Percentiles rank a stretch among this genome's conserved stretches.
Evolutionary conservation across 495 filamentous ascomycete genomes (phyloP).

Genomic region (Aspergillus cristatus): DNA sequence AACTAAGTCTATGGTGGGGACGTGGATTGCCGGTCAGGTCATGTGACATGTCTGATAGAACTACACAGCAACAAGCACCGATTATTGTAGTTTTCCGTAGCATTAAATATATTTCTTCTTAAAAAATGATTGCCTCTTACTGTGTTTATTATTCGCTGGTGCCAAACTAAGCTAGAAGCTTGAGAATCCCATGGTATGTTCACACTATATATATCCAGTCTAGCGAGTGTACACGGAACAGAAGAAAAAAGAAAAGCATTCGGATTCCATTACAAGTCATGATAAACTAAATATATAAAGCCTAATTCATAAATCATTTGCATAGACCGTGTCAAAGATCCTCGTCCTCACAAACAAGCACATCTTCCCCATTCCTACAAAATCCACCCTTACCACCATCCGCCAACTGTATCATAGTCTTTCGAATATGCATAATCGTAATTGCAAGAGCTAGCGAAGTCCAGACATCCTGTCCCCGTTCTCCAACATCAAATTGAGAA

Average conservation of each 20-base stretch:
- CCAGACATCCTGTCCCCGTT: conserved; percentile 37
- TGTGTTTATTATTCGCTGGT: too few species aligned
- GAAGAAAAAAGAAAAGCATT: too few species aligned
- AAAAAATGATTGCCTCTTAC: too few species aligned
- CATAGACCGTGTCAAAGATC: conserved; percentile 13
- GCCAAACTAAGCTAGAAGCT: too few species aligned
- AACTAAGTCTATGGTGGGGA: background rate
- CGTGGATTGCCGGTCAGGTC: background rate
- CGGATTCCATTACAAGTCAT: too few species aligned
- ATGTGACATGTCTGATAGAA: background rate
- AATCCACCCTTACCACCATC: conserved; percentile 5
- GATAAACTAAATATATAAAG: too few species aligned
- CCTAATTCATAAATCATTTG: too few species aligned
- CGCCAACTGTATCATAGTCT: conserved; percentile 25
- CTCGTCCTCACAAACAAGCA: background rate
- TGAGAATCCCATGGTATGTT: too few species aligned
- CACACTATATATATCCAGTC: too few species aligned
- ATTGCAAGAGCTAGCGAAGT: conserved; percentile 38
- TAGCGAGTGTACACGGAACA: too few species aligned
- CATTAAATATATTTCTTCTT: too few species aligned
- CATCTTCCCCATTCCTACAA: background rate
- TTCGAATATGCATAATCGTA: conserved; percentile 26
- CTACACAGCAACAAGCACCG: background rate
- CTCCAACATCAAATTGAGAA: conserved; percentile 30
- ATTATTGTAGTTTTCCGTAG: background rate